A percentile compares a stretch with the other conserved stretches of the same genome.
Evolutionary conservation across 257 asterid species (phyloP).

Genomic region (Catharanthus roseus): DNA sequence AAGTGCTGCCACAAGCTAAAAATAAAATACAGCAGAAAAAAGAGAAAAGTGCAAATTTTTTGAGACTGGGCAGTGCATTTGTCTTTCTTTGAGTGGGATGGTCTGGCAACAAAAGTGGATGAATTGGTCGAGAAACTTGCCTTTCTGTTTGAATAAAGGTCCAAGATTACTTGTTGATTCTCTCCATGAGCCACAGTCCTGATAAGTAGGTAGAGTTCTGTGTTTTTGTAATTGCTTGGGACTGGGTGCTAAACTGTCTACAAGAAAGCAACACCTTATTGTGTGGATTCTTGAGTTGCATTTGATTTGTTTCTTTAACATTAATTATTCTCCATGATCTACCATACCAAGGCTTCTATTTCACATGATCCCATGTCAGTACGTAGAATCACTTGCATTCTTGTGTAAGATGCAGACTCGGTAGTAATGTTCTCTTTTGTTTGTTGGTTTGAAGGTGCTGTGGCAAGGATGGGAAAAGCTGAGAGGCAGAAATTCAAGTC

Average conservation of each 20-base stretch:
- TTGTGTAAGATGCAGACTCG: neutral
- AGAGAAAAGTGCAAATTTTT: neutral
- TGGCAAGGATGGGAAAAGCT: constrained; percentile 44
- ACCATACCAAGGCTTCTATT: neutral
- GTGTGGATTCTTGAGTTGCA: neutral
- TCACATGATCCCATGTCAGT: neutral
- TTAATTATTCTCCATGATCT: neutral
- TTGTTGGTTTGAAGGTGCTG: constrained; percentile 51
- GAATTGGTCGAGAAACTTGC: neutral
- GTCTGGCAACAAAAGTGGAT: neutral
- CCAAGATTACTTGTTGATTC: neutral
- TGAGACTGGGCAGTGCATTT: neutral
- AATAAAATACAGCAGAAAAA: neutral
- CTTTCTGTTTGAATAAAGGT: neutral
- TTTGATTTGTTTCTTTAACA: neutral
- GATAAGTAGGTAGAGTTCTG: neutral
- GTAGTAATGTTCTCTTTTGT: constrained; percentile 1
- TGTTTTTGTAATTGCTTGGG: neutral
- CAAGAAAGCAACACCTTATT: neutral
- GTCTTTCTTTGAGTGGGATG: neutral
- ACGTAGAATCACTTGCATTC: neutral
- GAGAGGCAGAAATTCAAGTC: constrained; percentile 1
- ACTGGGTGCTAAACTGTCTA: no score
- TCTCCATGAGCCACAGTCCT: neutral
- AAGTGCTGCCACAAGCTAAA: neutral